These are phyloP conservation scores for Tinospora cordifolia DNA, from an alignment of 164 flowering plant genomes.

Conservation along the genomic window DNA sequence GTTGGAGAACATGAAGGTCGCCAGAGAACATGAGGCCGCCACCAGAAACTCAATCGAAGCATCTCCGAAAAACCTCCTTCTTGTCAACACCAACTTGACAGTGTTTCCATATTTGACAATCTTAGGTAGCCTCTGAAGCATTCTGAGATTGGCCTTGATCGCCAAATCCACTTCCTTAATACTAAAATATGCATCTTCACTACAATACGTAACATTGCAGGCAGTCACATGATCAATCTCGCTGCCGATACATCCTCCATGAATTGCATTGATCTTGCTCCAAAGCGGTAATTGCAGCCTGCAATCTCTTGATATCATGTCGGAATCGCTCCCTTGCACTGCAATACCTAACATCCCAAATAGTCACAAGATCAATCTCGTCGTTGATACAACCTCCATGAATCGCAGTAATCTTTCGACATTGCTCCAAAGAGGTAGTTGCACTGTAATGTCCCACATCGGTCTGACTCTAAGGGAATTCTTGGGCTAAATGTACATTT, in stretches of 20 bases:
- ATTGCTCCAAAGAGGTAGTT: too few relatives aligned
- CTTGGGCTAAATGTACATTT: too few relatives aligned
- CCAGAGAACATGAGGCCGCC: too few relatives aligned
- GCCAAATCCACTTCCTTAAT: constrained; percentile 92
- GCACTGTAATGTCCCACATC: too few relatives aligned
- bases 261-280: constrained; percentile 53
- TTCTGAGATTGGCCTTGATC: constrained; percentile 73
- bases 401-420: too few relatives aligned
- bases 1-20: too few relatives aligned
- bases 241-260: constrained; percentile 84
- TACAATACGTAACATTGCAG: constrained; percentile 71
- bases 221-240: too few relatives aligned
- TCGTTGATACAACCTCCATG: too few relatives aligned
- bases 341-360: too few relatives aligned
- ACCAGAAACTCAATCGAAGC: too few relatives aligned
- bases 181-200: constrained; percentile 50
- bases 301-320: constrained; percentile 48
- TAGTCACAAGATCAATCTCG: too few relatives aligned
- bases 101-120: constrained; percentile 80
- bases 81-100: constrained; percentile 71
- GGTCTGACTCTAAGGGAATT: too few relatives aligned
- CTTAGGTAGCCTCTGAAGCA: constrained; percentile 79
- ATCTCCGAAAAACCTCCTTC: constrained; percentile 48
- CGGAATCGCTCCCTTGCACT: constrained; percentile 50
- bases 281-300: constrained; percentile 59